phyloP scores from a whole-genome alignment of 768 basidiomycete genomes.

The Chalciporus pseudorubinellus region DNA sequence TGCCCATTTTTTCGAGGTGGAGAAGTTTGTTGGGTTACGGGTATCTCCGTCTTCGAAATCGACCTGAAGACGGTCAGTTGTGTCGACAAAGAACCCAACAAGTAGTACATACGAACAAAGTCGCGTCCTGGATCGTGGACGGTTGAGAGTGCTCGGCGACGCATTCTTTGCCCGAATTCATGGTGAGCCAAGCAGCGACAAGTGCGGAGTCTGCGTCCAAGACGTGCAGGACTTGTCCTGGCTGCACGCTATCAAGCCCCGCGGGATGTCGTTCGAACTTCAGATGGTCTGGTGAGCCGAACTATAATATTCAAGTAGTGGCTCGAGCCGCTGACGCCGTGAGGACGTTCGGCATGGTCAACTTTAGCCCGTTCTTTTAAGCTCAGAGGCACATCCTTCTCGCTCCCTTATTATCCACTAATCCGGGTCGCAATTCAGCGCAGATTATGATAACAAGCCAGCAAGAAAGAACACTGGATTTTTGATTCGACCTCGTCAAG shows the following conservation, averaged over 20 bases:
- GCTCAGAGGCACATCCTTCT: background rate
- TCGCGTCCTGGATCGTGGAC: slow-evolving; percentile 15
- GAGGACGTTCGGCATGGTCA: slow-evolving; percentile 9
- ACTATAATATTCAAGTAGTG: too few species aligned
- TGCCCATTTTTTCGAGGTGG: slow-evolving; percentile 41
- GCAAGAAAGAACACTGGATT: too few species aligned
- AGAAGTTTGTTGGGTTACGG: slow-evolving; percentile 42
- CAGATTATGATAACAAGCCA: too few species aligned
- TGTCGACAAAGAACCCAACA: background rate
- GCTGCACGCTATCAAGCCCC: too few species aligned
- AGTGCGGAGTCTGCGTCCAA: background rate
- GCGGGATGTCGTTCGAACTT: too few species aligned
- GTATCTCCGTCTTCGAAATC: slow-evolving; percentile 39
- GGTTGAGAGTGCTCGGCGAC: slow-evolving; percentile 1
- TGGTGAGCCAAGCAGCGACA: background rate
- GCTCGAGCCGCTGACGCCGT: background rate
- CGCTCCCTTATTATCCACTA: background rate
- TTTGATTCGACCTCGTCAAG: too few species aligned
- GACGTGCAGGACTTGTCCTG: too few species aligned
- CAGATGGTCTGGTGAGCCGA: too few species aligned
- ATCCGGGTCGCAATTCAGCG: slow-evolving; percentile 2
- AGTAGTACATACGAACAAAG: slow-evolving; percentile 11
- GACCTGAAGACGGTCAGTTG: slow-evolving; percentile 27
- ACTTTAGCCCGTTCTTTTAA: slow-evolving; percentile 7
- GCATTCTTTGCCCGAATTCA: background rate